Evolutionary conservation across 208 protist genomes (phyloP), one percentile per base, ranked within the genome.

Genomic region (Trypanosoma theileri): DNA sequence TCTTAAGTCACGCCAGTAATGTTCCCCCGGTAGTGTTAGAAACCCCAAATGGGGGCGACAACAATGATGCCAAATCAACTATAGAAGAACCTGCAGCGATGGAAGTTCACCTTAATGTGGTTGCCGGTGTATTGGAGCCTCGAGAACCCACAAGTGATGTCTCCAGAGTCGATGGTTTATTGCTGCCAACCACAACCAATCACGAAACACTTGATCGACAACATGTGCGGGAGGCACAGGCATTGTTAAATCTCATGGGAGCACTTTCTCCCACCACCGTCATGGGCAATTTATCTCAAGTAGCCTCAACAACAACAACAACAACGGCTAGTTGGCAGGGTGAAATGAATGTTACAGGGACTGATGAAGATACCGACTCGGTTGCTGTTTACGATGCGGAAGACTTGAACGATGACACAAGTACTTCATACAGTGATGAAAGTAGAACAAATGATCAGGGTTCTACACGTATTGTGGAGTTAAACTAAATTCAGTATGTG

Each of bases 91-190:
- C 55, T 6, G 26, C 10, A 6, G 41, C 48, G 22, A 62, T 69
- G 14, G 70, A 81, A 52, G 77, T 94, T 50, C 78, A 93, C 58
- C 80, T 96, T 16, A 90, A 68, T 57, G 83, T 96, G 12, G 88
- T 96, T 3, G 88, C 91, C 0, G 91, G 91, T 11, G 91, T 96
- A 48, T 62, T 96, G 9, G 84, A 96, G 72, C 73, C 80, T 26
- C 59, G 66, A 35, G 59, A 70, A 6, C 1, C 44, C 28, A 19
- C 54, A 9, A 40, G 21, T 16, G 57, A 52, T 21, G 74, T 78
- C 10, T 44, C 63, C 6, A 16, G 66, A 22, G 41, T 79, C 1
- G 59, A 64, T 46, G 83, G 81, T n/a, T 40, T 96, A 9, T 63
- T 96, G 12, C 67, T 96, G 28, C 91, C 91, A 13, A 93, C 84